Evolutionary conservation across 1,284 basidiomycete species (phyloP).

Genomic region (Malassezia slooffiae): DNA sequence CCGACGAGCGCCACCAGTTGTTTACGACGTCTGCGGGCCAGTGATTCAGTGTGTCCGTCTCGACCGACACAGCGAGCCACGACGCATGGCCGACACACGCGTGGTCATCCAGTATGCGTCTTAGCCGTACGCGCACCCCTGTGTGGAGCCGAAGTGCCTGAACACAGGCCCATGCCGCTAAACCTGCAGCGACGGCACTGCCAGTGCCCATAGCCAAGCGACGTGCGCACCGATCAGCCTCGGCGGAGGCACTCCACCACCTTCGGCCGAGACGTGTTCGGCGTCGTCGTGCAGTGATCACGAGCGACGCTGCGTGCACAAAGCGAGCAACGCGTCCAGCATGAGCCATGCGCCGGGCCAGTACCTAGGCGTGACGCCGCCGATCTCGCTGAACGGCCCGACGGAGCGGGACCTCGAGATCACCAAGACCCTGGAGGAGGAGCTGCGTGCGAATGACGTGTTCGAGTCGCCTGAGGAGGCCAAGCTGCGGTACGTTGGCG

Average conservation of each 20-base stretch:
- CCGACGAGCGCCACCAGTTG: too few species aligned
- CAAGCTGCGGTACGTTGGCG: constrained; percentile 62
- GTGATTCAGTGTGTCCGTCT: not conserved
- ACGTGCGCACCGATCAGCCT: too few species aligned
- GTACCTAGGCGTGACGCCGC: constrained; percentile 59
- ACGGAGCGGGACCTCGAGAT: constrained; percentile 49
- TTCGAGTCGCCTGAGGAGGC: constrained; percentile 86
- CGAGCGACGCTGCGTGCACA: too few species aligned
- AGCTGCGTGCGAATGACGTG: constrained; percentile 71
- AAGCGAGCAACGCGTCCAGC: not conserved
- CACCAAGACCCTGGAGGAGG: constrained; percentile 75
- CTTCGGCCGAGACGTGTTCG: too few species aligned
- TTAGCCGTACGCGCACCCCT: too few species aligned
- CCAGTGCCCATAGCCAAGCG: too few species aligned
- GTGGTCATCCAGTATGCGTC: not conserved
- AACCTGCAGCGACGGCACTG: too few species aligned
- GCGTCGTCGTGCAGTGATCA: too few species aligned
- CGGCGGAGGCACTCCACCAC: too few species aligned
- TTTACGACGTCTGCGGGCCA: not conserved
- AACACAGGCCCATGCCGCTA: too few species aligned
- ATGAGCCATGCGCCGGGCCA: constrained; percentile 2
- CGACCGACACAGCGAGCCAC: not conserved
- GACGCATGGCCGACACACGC: not conserved
- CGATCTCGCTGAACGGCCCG: constrained; percentile 57
- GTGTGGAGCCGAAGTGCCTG: too few species aligned